Conservation (phyloP, 2,329 filamentous ascomycete genomes). For the Lomentospora prolificans region DNA sequence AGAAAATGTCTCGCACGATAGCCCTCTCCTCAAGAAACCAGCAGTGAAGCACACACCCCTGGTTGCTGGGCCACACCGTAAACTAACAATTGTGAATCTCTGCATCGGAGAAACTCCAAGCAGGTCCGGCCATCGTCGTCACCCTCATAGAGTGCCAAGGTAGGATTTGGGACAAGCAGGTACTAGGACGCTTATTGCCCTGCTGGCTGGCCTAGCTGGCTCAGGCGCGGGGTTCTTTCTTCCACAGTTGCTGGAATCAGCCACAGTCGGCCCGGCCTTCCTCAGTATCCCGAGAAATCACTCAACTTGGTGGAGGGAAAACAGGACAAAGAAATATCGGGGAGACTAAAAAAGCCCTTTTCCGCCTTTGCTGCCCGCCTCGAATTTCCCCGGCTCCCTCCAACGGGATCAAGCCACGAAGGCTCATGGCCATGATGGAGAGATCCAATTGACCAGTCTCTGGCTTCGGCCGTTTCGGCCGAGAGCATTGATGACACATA, state of each 20-base stretch:
- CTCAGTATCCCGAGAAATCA: not conserved
- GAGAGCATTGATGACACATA: too few species aligned
- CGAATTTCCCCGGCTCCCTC: not conserved
- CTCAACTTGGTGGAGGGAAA: not conserved
- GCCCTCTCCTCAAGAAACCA: too few species aligned
- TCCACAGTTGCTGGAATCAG: not conserved
- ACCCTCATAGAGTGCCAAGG: not conserved
- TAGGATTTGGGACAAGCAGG: not conserved
- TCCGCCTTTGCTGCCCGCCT: not conserved
- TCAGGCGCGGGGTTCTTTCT: not conserved
- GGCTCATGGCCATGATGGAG: constrained; percentile 22
- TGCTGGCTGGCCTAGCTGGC: not conserved
- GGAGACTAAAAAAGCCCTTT: not conserved
- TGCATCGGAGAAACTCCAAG: too few species aligned
- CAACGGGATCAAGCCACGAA: constrained; percentile 23
- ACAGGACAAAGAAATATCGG: not conserved
- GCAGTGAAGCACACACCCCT: too few species aligned
- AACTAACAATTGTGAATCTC: too few species aligned
- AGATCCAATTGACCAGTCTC: not conserved
- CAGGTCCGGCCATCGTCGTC: not conserved
- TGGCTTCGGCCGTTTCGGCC: not conserved
- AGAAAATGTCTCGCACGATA: too few species aligned
- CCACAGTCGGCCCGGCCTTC: not conserved
- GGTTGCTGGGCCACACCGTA: too few species aligned
- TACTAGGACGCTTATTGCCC: not conserved